Evolutionary conservation across 1,139 yeast genomes (phyloP).

Genomic region (Geotrichum carabidarum): DNA sequence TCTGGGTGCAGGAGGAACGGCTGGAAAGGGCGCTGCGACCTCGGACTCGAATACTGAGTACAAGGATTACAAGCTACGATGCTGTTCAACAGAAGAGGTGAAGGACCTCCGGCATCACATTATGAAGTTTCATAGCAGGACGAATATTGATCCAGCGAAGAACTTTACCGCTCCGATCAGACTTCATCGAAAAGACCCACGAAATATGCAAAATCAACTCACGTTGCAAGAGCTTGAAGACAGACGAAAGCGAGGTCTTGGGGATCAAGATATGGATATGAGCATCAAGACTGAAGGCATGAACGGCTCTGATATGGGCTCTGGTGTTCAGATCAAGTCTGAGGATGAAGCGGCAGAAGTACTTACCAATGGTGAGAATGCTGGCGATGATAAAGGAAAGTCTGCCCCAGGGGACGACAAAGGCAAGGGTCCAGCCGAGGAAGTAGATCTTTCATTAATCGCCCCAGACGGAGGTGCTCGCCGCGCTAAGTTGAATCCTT

Average conservation of each 20-base stretch:
- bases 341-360: slow-evolving; percentile 12
- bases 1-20: slow-evolving; percentile 15
- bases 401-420: slow-evolving; percentile 28
- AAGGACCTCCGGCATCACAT: slow-evolving; percentile 75
- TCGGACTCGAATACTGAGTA: slow-evolving; percentile 26
- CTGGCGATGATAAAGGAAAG: slow-evolving; percentile 30
- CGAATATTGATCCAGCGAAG: slow-evolving; percentile 61
- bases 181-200: slow-evolving; percentile 86
- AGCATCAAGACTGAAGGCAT: slow-evolving; percentile 18
- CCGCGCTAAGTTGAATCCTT: slow-evolving; percentile 54
- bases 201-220: slow-evolving; percentile 79
- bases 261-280: slow-evolving; percentile 18
- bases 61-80: slow-evolving; percentile 65
- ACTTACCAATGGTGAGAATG: slow-evolving; percentile 34
- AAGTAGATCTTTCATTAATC: slow-evolving; percentile 52
- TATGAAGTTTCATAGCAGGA: slow-evolving; percentile 58
- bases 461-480: slow-evolving; percentile 96
- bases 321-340: slow-evolving; percentile 15
- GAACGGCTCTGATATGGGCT: slow-evolving; percentile 18
- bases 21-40: slow-evolving; percentile 13
- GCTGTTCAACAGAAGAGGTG: slow-evolving; percentile 68
- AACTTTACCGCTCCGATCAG: slow-evolving; percentile 79
- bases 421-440: slow-evolving; percentile 33
- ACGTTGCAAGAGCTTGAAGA: slow-evolving; percentile 58
- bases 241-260: slow-evolving; percentile 46